Conservation (phyloP, 345 rosid genomes). For the Laguncularia racemosa region DNA sequence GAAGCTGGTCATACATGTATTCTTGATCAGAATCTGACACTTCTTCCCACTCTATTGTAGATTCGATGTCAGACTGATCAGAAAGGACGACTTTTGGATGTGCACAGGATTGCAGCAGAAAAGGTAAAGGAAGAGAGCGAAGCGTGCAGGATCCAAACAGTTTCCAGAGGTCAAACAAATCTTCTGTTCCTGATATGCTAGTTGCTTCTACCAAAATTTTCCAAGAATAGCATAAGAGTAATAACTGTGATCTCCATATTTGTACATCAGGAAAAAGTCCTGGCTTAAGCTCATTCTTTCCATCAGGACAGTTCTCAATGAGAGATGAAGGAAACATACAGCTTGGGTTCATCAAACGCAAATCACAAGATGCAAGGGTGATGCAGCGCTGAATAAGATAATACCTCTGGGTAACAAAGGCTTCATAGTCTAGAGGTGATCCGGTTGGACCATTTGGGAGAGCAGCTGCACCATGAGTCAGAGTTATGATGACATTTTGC, state of each 20-base stretch:
- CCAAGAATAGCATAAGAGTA: constrained; percentile 52
- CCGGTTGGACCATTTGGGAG: constrained; percentile 43
- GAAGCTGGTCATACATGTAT: constrained; percentile 23
- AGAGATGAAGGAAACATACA: constrained; percentile 43
- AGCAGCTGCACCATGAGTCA: constrained; percentile 60
- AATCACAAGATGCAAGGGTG: constrained; percentile 42
- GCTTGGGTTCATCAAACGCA: constrained; percentile 26
- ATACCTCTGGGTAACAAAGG: constrained; percentile 38
- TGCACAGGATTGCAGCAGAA: constrained; percentile 32
- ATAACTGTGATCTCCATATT: constrained; percentile 48
- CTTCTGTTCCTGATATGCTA: constrained; percentile 19
- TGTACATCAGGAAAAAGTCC: constrained; percentile 31
- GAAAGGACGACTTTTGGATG: constrained; percentile 21
- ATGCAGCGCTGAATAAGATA: constrained; percentile 36
- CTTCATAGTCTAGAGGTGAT: constrained; percentile 37
- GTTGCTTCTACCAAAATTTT: constrained; percentile 40
- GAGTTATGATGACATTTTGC: constrained; percentile 46
- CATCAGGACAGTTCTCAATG: constrained; percentile 46
- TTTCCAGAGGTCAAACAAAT: constrained; percentile 19
- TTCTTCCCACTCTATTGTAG: constrained; percentile 22
- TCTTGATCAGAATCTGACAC: constrained; percentile 15
- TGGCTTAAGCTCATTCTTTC: constrained; percentile 21
- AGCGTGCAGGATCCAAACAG: constrained; percentile 17
- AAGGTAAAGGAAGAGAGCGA: constrained; percentile 27
- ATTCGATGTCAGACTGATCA: constrained; percentile 18